phyloP scores from a whole-genome alignment of 2,329 filamentous ascomycete species.

The Sordariomycetes sp. region DNA sequence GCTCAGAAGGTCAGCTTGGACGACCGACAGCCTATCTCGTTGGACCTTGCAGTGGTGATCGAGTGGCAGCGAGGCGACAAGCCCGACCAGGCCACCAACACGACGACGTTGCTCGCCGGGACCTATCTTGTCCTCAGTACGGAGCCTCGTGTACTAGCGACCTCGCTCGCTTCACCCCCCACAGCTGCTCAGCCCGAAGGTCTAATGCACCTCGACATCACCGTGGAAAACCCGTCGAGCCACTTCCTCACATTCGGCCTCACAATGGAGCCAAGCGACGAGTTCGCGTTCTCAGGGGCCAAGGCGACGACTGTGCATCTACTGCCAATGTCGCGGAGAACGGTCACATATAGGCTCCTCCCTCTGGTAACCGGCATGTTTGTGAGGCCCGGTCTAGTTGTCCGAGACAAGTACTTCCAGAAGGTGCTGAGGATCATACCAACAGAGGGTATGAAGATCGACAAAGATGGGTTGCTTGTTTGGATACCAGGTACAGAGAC shows the following conservation, averaged over 20 bases:
- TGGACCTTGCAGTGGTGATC: constrained; percentile 69
- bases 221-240: constrained; percentile 86
- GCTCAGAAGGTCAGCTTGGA: constrained; percentile 73
- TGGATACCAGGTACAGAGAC: no score
- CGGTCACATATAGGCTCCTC: constrained; percentile 65
- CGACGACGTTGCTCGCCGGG: constrained; percentile 65
- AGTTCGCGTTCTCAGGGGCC: constrained; percentile 86
- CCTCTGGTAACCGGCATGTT: constrained; percentile 58
- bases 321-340: constrained; percentile 69
- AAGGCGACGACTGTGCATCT: constrained; percentile 76
- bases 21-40: constrained; percentile 64
- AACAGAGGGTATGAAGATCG: constrained; percentile 60
- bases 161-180: constrained; percentile 35
- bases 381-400: constrained; percentile 63
- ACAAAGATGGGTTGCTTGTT: constrained; percentile 54
- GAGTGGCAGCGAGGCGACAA: constrained; percentile 48
- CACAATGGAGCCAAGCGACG: constrained; percentile 83
- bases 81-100: constrained; percentile 34
- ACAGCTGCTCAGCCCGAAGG: constrained; percentile 15
- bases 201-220: constrained; percentile 43
- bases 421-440: constrained; percentile 77
- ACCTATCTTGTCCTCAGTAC: constrained; percentile 71
- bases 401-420: constrained; percentile 87
- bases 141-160: constrained; percentile 76
- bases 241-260: constrained; percentile 93